Evolutionary conservation across 176 grass and related monocot species (phyloP), one percentile per base, ranked within the genome.

Genomic region (Zizania latifolia): DNA sequence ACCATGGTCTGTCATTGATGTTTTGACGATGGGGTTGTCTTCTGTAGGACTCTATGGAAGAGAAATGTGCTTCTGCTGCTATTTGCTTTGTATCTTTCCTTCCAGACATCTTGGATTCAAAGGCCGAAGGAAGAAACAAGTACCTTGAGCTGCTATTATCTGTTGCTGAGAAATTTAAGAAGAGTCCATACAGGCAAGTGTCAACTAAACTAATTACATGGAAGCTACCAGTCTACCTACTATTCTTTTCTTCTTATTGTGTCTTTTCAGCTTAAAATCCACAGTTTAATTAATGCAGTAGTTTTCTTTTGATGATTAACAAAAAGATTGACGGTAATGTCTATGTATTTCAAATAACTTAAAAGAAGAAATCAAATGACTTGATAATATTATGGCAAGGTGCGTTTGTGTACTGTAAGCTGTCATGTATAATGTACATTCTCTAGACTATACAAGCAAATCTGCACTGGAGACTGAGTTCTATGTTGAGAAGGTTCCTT

Each of bases 41-140:
- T 80, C n/a, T 57, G 31, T 69, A 98, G 96, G 92, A 92, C 83
- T 77, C 86, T 33, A 92, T 92, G 89, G 96, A 99, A 79, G 89
- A 94, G 59, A 99, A 92, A 71, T 99, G 96, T 67, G 82, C 92
- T 82, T 88, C 92, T 59, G 87, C 96, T 72, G 96, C 96, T 44
- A 99, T 99, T 84, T 99, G 96, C 72, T 99, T 99, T 88, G 92
- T 95, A 53, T 90, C 96, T 36, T 99, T 99, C 74, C 96, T 99
- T 54, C 96, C 96, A 84, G 91, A 99, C 72, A 95, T 99, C 70
- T 80, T 99, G 78, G 96, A 99, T 79, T 99, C 96, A 16, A 99
- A 92, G 79, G 96, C 96, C 14, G 92, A 95, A 37, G 96, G 96
- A 85, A 95, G 96, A 82, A 92, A 90, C 64, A 95, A 92, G 34